A percentile compares a stretch with the other conserved stretches of the same genome.
Evolutionary conservation across 306 rosid genomes (phyloP).

Genomic region (Prunus padus): DNA sequence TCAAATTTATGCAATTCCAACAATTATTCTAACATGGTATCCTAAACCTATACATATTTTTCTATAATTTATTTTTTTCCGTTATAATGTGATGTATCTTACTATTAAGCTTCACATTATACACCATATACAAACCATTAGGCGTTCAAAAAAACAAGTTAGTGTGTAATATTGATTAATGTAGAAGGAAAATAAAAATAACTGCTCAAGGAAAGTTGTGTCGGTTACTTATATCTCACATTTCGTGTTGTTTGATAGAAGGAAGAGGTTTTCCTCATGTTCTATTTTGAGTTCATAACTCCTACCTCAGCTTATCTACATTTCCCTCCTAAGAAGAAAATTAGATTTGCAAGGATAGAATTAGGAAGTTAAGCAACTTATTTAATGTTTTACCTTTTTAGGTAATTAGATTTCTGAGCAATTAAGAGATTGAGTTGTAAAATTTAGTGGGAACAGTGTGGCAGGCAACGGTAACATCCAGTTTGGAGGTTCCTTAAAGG

Average conservation of each 20-base stretch:
- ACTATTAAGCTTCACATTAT: background rate
- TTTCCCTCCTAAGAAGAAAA: background rate
- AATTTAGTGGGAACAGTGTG: conserved; percentile 37
- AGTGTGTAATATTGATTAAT: too few species aligned
- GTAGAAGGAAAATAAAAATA: too few species aligned
- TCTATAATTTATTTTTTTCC: background rate
- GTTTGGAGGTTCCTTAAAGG: conserved; percentile 83
- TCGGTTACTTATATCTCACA: too few species aligned
- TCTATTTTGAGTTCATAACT: background rate
- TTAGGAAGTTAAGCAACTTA: background rate
- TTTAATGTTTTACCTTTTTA: conserved; percentile 9
- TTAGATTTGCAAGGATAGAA: background rate
- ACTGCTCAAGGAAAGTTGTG: too few species aligned
- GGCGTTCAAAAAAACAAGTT: too few species aligned
- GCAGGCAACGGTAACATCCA: conserved; percentile 83
- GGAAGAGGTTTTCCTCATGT: background rate
- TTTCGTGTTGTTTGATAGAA: too few species aligned
- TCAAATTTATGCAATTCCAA: background rate
- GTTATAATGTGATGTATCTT: background rate
- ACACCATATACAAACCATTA: background rate
- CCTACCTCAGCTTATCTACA: background rate
- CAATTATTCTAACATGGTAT: background rate
- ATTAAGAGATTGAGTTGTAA: conserved; percentile 26
- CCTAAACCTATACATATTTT: background rate
- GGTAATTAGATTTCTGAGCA: conserved; percentile 7